Evolutionary conservation across 768 basidiomycete species (phyloP).

Genomic region (Mycena sanguinolenta): DNA sequence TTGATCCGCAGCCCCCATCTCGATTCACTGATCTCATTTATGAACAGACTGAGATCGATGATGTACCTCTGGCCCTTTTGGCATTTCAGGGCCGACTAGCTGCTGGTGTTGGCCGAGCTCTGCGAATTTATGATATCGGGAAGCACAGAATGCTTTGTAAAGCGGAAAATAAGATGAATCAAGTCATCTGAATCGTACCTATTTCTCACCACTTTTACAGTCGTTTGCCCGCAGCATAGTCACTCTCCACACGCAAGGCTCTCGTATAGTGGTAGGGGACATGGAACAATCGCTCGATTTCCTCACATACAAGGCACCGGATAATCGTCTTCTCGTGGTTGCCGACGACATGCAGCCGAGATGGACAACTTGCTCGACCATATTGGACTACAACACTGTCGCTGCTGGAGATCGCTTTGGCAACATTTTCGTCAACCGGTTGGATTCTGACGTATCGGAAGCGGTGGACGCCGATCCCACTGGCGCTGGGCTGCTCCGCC

Average conservation of each 20-base stretch:
- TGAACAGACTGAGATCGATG: conserved; percentile 67
- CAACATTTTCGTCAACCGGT: conserved; percentile 93
- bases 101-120: conserved; percentile 91
- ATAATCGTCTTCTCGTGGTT: conserved; percentile 92
- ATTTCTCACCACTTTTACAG: conserved; percentile 53
- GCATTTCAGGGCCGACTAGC: conserved; percentile 93
- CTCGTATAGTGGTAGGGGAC: conserved; percentile 95
- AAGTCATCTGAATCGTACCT: neutral
- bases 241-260: conserved; percentile 91
- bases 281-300: conserved; percentile 96
- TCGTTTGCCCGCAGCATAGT: conserved; percentile 87
- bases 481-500: conserved; percentile 93
- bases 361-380: conserved; percentile 88
- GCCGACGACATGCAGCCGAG: conserved; percentile 94
- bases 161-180: conserved; percentile 90
- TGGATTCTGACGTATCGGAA: conserved; percentile 85
- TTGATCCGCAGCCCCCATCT: neutral
- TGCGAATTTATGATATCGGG: conserved; percentile 95
- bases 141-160: conserved; percentile 98
- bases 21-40: neutral
- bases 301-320: conserved; percentile 92
- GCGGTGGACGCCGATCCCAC: conserved; percentile 97
- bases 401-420: conserved; percentile 95
- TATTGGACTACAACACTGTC: conserved; percentile 97
- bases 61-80: conserved; percentile 89